These are phyloP conservation scores for Narthecium ossifragum DNA, from an alignment of 106 monocot species.

Conservation along the genomic window DNA sequence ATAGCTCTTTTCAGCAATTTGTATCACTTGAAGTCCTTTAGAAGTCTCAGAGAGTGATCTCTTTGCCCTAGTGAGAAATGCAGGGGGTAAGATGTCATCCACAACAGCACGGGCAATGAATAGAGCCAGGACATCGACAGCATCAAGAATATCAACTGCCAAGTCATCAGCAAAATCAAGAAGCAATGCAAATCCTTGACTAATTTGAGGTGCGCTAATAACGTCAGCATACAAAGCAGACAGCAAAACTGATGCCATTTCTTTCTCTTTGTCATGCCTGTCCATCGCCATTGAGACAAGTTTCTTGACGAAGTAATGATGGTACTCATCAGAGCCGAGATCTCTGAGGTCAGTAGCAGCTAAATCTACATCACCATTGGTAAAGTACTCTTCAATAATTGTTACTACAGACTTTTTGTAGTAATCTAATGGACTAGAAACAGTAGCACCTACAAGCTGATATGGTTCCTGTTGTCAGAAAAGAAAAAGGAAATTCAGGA, in stretches of 20 bases:
- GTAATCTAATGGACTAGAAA: slow-evolving; percentile 42
- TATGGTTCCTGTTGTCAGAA: slow-evolving; percentile 64
- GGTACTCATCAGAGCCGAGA: slow-evolving; percentile 51
- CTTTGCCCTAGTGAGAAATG: slow-evolving; percentile 52
- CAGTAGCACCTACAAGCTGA: slow-evolving; percentile 57
- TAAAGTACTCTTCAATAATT: slow-evolving; percentile 81
- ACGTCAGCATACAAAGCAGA: slow-evolving; percentile 70
- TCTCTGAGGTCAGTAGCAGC: slow-evolving; percentile 66
- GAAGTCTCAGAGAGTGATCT: slow-evolving; percentile 37
- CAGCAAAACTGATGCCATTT: slow-evolving; percentile 81
- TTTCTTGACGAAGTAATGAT: slow-evolving; percentile 73
- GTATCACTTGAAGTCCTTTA: slow-evolving; percentile 52
- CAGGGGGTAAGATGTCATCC: slow-evolving; percentile 82
- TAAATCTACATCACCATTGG: slow-evolving; percentile 62
- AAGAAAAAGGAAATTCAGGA: slow-evolving; percentile 1
- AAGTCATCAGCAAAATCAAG: slow-evolving; percentile 74
- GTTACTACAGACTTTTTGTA: slow-evolving; percentile 48
- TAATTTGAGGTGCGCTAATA: slow-evolving; percentile 51
- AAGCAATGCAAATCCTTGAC: slow-evolving; percentile 56
- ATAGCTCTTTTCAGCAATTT: slow-evolving; percentile 72
- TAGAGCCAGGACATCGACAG: slow-evolving; percentile 63
- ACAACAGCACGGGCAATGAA: slow-evolving; percentile 85
- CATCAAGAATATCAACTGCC: slow-evolving; percentile 64
- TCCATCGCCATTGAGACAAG: slow-evolving; percentile 87
- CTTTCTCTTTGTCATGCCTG: slow-evolving; percentile 85